phyloP scores from a whole-genome alignment of 257 asterid genomes.

The Euphrasia confusa region DNA sequence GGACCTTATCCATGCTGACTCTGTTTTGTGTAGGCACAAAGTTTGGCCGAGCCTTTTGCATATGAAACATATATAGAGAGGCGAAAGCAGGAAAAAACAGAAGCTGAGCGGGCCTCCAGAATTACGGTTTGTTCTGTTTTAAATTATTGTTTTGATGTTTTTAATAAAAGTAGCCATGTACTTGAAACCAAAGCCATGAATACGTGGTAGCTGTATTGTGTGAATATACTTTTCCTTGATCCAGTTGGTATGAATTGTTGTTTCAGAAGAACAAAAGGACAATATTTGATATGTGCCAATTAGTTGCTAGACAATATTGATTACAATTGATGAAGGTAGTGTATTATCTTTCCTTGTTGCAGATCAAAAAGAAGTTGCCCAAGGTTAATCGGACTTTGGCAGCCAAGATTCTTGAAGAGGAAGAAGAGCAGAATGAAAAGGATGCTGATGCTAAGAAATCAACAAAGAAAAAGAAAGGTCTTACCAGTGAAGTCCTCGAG shows the following conservation, averaged over 20 bases:
- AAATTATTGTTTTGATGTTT: too few relatives aligned
- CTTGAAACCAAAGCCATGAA: slow-evolving; percentile 1
- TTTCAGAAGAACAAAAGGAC: background rate
- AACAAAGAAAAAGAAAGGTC: slow-evolving; percentile 75
- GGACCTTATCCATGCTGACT: slow-evolving; percentile 6
- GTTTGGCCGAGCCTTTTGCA: slow-evolving; percentile 71
- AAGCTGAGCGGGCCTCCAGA: slow-evolving; percentile 53
- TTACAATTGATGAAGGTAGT: background rate
- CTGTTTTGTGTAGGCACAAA: slow-evolving; percentile 57
- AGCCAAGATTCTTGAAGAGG: slow-evolving; percentile 52
- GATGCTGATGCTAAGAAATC: slow-evolving; percentile 51
- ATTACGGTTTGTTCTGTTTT: slow-evolving; percentile 57
- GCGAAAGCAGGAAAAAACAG: slow-evolving; percentile 62
- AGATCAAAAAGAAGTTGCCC: slow-evolving; percentile 76
- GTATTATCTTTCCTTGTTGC: slow-evolving; percentile 16
- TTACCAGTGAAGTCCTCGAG: slow-evolving; percentile 55
- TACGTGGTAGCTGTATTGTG: slow-evolving; percentile 3
- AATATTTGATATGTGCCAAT: background rate
- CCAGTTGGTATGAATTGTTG: background rate
- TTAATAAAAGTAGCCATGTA: background rate
- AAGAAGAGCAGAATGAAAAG: slow-evolving; percentile 57
- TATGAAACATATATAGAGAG: slow-evolving; percentile 62
- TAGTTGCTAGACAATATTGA: background rate
- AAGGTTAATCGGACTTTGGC: slow-evolving; percentile 63
- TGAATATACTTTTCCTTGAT: slow-evolving; percentile 2